A percentile compares a stretch with the other conserved stretches of the same genome.
These are phyloP conservation scores for Pythium plurisporium DNA, from an alignment of 352 stramenopile genomes.

Conservation along the genomic window DNA sequence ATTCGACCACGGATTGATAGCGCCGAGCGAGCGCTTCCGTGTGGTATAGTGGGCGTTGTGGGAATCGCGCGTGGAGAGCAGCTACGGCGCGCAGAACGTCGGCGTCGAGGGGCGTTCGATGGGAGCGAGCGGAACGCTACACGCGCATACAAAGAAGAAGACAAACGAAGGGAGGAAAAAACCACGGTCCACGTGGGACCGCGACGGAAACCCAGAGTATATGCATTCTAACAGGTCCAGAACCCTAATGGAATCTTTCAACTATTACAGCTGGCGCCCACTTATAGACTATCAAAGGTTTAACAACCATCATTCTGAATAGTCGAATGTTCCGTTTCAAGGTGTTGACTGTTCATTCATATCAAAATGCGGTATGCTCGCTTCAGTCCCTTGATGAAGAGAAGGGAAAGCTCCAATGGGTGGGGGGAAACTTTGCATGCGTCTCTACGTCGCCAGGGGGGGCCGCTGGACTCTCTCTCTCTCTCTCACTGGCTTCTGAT, in stretches of 20 bases:
- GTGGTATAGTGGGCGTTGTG: neutral
- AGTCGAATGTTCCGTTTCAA: neutral
- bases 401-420: no score
- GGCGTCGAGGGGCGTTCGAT: neutral
- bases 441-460: no score
- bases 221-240: slow-evolving; percentile 1
- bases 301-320: slow-evolving; percentile 5
- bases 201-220: slow-evolving; percentile 18
- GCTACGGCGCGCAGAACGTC: slow-evolving; percentile 7
- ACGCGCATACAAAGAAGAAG: slow-evolving; percentile 12
- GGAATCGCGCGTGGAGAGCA: neutral
- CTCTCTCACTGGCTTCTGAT: no score
- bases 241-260: neutral
- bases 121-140: neutral
- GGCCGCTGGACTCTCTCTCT: no score
- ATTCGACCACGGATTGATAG: slow-evolving; percentile 15
- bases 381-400: no score
- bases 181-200: slow-evolving; percentile 11
- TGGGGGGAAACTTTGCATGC: no score
- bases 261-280: slow-evolving; percentile 4
- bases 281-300: neutral
- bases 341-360: no score
- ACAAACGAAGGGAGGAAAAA: neutral
- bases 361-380: no score
- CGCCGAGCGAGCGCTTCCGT: slow-evolving; percentile 7